Evolutionary conservation across 352 stramenopile species (phyloP).

Genomic region (Phytophthora rubi): DNA sequence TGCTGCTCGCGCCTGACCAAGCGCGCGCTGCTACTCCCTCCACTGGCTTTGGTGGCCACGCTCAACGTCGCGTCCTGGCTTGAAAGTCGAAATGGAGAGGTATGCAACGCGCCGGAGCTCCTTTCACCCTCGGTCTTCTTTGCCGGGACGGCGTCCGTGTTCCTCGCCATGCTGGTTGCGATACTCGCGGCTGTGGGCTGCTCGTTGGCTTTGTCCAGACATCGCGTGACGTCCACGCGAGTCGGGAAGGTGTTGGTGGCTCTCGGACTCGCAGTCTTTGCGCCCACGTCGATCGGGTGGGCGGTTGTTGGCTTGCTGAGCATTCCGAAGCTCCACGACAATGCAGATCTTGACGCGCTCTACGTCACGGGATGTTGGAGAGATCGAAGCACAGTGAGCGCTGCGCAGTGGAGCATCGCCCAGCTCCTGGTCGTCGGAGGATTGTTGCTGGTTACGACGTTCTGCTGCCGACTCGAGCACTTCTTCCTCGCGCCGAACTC

Average conservation of each 20-base stretch:
- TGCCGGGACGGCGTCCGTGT: conserved; percentile 27
- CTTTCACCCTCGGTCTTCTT: conserved; percentile 34
- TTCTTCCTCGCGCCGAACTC: conserved; percentile 47
- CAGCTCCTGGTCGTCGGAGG: conserved; percentile 45
- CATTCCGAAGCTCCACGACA: conserved; percentile 4
- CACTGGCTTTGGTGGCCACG: conserved; percentile 28
- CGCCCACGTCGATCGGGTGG: conserved; percentile 33
- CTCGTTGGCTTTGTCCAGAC: conserved; percentile 5
- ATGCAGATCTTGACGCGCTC: not conserved
- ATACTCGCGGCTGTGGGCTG: conserved; percentile 16
- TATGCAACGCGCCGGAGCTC: conserved; percentile 13
- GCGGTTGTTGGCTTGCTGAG: conserved; percentile 29
- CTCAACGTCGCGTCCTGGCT: conserved; percentile 41
- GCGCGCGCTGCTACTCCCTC: conserved; percentile 38
- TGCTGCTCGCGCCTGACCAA: conserved; percentile 57
- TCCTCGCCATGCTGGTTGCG: conserved; percentile 30
- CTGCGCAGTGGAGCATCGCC: conserved; percentile 28
- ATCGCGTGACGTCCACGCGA: not conserved
- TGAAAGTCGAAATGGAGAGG: conserved; percentile 5
- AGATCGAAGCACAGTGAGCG: conserved; percentile 13
- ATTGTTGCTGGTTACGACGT: conserved; percentile 47
- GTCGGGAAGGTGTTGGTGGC: conserved; percentile 16
- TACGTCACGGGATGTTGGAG: conserved; percentile 7
- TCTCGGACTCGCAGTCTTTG: conserved; percentile 26
- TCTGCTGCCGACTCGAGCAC: conserved; percentile 65